phyloP scores from a whole-genome alignment of 257 asterid species.

The Penstemon newberryi region DNA sequence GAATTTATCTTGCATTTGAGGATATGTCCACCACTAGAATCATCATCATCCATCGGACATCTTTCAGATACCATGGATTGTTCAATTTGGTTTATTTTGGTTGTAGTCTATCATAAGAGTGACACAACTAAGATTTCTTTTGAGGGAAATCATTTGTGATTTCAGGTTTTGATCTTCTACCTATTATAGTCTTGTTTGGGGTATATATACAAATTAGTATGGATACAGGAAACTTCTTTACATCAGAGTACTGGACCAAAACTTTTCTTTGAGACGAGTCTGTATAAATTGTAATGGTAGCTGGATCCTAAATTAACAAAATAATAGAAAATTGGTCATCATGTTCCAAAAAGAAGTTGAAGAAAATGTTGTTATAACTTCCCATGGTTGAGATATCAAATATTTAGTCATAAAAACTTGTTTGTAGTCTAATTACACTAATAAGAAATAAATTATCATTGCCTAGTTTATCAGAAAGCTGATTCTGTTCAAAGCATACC shows the following conservation, averaged over 20 bases:
- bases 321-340: too few species aligned
- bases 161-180: too few species aligned
- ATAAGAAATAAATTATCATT: background rate
- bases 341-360: background rate
- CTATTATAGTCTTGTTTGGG: too few species aligned
- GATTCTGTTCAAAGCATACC: background rate
- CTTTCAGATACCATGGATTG: conserved; percentile 1
- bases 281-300: too few species aligned
- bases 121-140: background rate
- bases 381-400: background rate
- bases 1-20: background rate
- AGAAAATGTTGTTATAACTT: background rate
- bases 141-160: conserved; percentile 4
- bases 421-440: background rate
- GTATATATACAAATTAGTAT: too few species aligned
- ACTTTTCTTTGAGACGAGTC: background rate
- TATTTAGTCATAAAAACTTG: background rate
- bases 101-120: conserved; percentile 3
- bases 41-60: background rate
- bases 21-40: conserved; percentile 12
- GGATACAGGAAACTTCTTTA: too few species aligned
- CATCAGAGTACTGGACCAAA: background rate
- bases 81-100: conserved; percentile 1
- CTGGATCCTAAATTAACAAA: too few species aligned
- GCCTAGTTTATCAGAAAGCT: too few species aligned